Percentiles rank a stretch among this genome's conserved stretches.
Evolutionary conservation across 306 rosid genomes (phyloP).

Genomic region (Geum urbanum): DNA sequence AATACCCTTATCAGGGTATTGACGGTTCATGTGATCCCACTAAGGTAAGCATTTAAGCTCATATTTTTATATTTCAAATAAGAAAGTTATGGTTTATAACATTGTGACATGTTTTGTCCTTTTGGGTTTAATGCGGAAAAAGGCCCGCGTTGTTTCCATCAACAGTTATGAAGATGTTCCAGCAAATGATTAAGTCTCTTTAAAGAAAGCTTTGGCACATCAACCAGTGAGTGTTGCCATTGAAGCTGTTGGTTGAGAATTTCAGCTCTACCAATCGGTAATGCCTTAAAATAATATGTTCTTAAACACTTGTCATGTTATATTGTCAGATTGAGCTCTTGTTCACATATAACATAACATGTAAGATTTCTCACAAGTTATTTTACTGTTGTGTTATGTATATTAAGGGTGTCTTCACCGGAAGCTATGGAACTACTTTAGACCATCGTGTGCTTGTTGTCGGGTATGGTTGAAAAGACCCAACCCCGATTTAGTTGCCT

Average conservation of each 20-base stretch:
- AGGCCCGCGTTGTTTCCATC: slow-evolving; percentile 62
- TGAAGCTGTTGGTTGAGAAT: slow-evolving; percentile 93
- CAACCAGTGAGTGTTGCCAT: slow-evolving; percentile 87
- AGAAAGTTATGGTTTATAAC: neutral
- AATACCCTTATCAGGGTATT: slow-evolving; percentile 63
- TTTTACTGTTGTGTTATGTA: neutral
- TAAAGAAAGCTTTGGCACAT: slow-evolving; percentile 68
- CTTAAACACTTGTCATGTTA: neutral
- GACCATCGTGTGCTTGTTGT: slow-evolving; percentile 78
- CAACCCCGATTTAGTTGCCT: no score
- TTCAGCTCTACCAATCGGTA: slow-evolving; percentile 80
- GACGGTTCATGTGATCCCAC: slow-evolving; percentile 62
- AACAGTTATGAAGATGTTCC: slow-evolving; percentile 83
- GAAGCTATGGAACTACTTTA: slow-evolving; percentile 68
- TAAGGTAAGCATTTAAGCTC: slow-evolving; percentile 39
- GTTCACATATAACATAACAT: no score
- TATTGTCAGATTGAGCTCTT: neutral
- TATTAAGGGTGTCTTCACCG: slow-evolving; percentile 75
- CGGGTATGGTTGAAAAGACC: no score
- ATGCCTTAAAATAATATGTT: neutral
- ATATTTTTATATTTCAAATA: neutral
- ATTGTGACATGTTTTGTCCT: neutral
- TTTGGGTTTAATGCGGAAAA: slow-evolving; percentile 39
- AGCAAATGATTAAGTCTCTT: slow-evolving; percentile 58
- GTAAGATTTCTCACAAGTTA: no score